These are phyloP conservation scores for Debaryomycetaceae sp. DNA, from an alignment of 1,139 yeast genomes.

Conservation along the genomic window DNA sequence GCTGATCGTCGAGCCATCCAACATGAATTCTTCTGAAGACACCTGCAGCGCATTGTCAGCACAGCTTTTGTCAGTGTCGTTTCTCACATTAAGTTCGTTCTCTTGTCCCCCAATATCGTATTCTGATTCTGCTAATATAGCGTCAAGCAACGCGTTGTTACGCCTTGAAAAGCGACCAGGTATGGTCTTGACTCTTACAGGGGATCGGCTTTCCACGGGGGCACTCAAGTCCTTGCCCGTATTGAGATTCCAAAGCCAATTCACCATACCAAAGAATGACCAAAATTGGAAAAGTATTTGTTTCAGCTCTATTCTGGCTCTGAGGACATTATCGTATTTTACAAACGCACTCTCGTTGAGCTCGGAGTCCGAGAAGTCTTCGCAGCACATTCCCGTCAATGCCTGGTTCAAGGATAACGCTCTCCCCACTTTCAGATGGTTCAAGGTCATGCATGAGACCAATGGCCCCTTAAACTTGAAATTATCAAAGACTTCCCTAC, in stretches of 20 bases:
- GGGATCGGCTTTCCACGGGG: constrained; percentile 30
- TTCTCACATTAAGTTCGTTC: neutral
- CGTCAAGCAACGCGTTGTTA: constrained; percentile 25
- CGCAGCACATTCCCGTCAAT: constrained; percentile 27
- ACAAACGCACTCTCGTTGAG: constrained; percentile 24
- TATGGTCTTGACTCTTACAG: constrained; percentile 29
- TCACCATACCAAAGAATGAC: constrained; percentile 40
- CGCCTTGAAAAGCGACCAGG: constrained; percentile 24
- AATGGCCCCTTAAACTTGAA: constrained; percentile 25
- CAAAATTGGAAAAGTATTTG: constrained; percentile 43
- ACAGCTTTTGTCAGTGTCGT: neutral
- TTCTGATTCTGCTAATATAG: constrained; percentile 25
- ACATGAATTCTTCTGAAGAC: neutral
- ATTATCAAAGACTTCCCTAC: constrained; percentile 11
- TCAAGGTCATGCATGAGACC: constrained; percentile 29
- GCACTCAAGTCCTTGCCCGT: constrained; percentile 36
- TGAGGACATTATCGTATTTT: constrained; percentile 33
- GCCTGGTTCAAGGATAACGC: constrained; percentile 35
- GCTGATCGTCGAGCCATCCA: neutral
- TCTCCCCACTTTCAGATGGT: constrained; percentile 32
- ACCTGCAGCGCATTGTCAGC: neutral
- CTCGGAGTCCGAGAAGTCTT: constrained; percentile 14
- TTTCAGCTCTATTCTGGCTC: constrained; percentile 39
- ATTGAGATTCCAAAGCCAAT: constrained; percentile 36
- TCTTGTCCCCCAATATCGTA: constrained; percentile 7